These are phyloP conservation scores for Quercus wislizeni DNA, from an alignment of 306 rosid species.

Conservation along the genomic window DNA sequence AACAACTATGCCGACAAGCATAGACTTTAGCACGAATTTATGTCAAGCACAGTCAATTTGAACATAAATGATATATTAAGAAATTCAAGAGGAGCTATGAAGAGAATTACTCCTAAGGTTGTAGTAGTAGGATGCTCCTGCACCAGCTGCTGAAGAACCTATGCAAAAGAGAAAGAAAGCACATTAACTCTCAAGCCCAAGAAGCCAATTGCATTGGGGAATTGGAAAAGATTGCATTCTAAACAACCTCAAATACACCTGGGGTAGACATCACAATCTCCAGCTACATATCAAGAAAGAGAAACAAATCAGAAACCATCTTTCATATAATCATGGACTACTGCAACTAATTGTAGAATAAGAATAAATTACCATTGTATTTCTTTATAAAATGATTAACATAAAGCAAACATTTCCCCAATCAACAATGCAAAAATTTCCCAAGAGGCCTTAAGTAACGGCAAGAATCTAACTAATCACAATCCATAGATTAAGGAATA, in stretches of 20 bases:
- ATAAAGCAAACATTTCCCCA: too few species aligned
- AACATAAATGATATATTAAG: neutral
- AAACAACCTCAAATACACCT: slow-evolving; percentile 88
- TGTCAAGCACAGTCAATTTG: neutral
- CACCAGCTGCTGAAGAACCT: slow-evolving; percentile 75
- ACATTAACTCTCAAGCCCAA: slow-evolving; percentile 21
- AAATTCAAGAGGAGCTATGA: slow-evolving; percentile 13
- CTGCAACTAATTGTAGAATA: too few species aligned
- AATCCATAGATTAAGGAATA: slow-evolving; percentile 2
- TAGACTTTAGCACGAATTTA: too few species aligned
- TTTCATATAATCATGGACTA: neutral
- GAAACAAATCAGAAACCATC: slow-evolving; percentile 29
- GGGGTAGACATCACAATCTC: slow-evolving; percentile 88
- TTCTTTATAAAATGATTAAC: too few species aligned
- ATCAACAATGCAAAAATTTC: too few species aligned
- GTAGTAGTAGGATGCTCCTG: slow-evolving; percentile 57
- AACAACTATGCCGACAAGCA: too few species aligned
- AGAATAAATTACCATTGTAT: too few species aligned
- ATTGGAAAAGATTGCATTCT: slow-evolving; percentile 12
- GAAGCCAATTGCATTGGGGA: slow-evolving; percentile 10
- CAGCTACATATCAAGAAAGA: slow-evolving; percentile 52
- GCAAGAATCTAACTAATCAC: slow-evolving; percentile 1
- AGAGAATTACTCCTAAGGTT: slow-evolving; percentile 58
- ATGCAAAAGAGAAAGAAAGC: slow-evolving; percentile 22
- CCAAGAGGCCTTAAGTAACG: neutral